phyloP scores from a whole-genome alignment of 306 rosid species.

The Leucaena leucocephala region DNA sequence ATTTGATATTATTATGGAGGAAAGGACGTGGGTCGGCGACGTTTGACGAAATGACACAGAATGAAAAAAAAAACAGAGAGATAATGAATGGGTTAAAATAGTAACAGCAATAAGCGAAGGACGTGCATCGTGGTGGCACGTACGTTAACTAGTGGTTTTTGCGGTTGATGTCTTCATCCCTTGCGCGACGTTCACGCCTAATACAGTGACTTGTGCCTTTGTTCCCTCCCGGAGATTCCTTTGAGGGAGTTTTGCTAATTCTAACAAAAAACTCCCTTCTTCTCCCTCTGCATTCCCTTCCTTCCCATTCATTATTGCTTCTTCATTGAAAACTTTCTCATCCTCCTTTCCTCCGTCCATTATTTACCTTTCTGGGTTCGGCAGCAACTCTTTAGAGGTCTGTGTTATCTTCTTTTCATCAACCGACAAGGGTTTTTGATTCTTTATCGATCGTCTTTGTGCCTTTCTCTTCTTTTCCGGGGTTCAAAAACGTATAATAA shows the following conservation, averaged over 20 bases:
- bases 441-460: background rate
- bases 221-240: slow-evolving; percentile 34
- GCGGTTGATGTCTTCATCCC: background rate
- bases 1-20: background rate
- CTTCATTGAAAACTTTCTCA: background rate
- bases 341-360: background rate
- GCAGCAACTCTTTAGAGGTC: slow-evolving; percentile 27
- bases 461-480: background rate
- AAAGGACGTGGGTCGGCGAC: background rate
- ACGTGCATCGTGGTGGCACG: slow-evolving; percentile 13
- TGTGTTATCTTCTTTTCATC: background rate
- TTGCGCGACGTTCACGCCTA: slow-evolving; percentile 35
- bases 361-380: slow-evolving; percentile 20
- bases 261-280: background rate
- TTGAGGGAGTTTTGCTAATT: slow-evolving; percentile 19
- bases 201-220: slow-evolving; percentile 29
- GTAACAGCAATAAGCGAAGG: slow-evolving; percentile 31
- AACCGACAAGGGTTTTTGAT: background rate
- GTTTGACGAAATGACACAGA: background rate
- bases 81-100: background rate
- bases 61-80: background rate
- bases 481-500: too few relatives aligned
- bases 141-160: slow-evolving; percentile 2
- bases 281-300: too few relatives aligned
- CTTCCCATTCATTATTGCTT: background rate